phyloP scores from a whole-genome alignment of 1,284 basidiomycete genomes.

The Ganoderma sinense region DNA sequence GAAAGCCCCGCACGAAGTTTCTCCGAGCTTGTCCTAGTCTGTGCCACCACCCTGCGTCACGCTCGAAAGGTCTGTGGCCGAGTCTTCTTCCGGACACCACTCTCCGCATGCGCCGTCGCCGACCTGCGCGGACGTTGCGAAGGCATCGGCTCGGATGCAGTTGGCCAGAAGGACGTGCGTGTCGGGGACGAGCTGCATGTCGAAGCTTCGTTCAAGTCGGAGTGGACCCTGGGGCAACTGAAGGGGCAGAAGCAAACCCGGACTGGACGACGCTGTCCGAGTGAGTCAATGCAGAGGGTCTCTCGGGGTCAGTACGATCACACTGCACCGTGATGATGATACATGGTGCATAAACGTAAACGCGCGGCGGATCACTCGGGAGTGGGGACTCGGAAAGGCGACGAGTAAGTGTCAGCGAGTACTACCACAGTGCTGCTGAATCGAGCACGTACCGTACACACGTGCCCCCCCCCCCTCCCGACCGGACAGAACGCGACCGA shows the following conservation, averaged over 20 bases:
- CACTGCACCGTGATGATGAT: background rate
- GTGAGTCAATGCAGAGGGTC: too few species aligned
- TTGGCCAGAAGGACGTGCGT: background rate
- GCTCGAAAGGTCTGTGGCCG: background rate
- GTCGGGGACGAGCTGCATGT: background rate
- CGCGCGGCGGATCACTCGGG: background rate
- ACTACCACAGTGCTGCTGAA: background rate
- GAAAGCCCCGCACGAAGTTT: background rate
- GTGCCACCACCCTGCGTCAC: background rate
- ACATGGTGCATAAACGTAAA: background rate
- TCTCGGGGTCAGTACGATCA: background rate
- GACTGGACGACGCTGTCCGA: too few species aligned
- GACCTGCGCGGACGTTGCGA: constrained; percentile 1
- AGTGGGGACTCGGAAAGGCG: too few species aligned
- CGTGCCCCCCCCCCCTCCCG: too few species aligned
- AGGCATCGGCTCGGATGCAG: background rate
- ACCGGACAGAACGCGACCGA: background rate
- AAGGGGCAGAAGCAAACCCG: too few species aligned
- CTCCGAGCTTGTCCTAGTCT: background rate
- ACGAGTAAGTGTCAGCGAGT: too few species aligned
- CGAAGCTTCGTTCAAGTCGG: background rate
- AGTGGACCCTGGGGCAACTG: background rate
- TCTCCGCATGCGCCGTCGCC: background rate
- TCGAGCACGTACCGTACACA: background rate
- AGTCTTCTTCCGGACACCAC: background rate